A percentile compares a stretch with the other conserved stretches of the same genome.
phyloP scores from a whole-genome alignment of 176 grass and related monocot genomes.

The Musa troglodytarum region DNA sequence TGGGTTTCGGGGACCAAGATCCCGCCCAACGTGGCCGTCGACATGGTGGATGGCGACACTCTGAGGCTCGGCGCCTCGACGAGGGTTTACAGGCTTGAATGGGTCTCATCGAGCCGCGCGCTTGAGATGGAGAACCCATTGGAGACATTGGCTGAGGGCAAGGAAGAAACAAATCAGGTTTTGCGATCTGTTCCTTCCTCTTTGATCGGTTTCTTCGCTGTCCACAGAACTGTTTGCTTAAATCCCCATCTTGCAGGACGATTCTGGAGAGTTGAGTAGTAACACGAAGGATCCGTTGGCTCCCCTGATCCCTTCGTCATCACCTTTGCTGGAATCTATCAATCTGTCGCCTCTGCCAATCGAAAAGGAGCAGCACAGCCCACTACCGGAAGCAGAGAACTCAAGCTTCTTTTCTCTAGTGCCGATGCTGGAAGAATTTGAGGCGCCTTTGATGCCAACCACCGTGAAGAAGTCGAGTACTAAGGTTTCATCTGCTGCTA shows the following conservation, averaged over 20 bases:
- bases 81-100: slow-evolving; percentile 69
- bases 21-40: slow-evolving; percentile 37
- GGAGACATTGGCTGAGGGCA: slow-evolving; percentile 58
- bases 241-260: background rate
- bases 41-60: slow-evolving; percentile 45
- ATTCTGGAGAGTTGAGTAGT: background rate
- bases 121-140: slow-evolving; percentile 61
- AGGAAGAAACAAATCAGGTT: slow-evolving; percentile 59
- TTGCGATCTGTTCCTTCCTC: slow-evolving; percentile 1
- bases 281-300: slow-evolving; percentile 16
- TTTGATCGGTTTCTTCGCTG: background rate
- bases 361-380: slow-evolving; percentile 23
- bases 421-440: slow-evolving; percentile 27
- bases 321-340: slow-evolving; percentile 35
- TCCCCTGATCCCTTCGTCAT: slow-evolving; percentile 31
- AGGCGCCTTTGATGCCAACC: slow-evolving; percentile 26
- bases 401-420: slow-evolving; percentile 5
- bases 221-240: background rate
- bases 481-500: slow-evolving; percentile 5
- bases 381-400: slow-evolving; percentile 16
- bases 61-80: slow-evolving; percentile 61
- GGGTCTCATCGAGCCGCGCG: slow-evolving; percentile 52
- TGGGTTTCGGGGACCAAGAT: slow-evolving; percentile 75
- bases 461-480: background rate
- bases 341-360: slow-evolving; percentile 18